Base-by-base conservation (phyloP, 2,329 filamentous ascomycete genomes). In the Colletotrichum eremochloae region DNA sequence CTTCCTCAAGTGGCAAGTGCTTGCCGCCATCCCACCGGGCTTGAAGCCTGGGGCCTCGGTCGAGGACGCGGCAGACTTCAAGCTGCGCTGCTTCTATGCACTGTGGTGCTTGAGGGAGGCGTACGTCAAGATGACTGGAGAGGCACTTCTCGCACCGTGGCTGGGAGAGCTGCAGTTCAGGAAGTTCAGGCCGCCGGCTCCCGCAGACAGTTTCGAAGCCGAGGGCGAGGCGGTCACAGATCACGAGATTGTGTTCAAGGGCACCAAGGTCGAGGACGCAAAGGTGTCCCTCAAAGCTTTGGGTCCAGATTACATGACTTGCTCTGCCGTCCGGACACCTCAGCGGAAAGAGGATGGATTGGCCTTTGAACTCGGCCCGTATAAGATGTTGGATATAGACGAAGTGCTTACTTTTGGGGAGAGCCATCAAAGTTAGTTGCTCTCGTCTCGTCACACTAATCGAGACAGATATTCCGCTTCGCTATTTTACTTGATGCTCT, bases 121-220 rank as follows among this genome's bases (percentile, higher is more conserved):
- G 0, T 95, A 94, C 79, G 91, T 95, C 81, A 96, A 95, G 87
- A 90, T 96, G 83, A 93, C 92, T 40, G 93, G 93, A 36, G 92
- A 95, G 77, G 93, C 92, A 0, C 84, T 96, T 70, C 84, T 95
- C 11, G 93, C 93, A 0, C 84, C 85, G 5, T 96, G 93, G 93
- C 84, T 96, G 61, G 84, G 84, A 63, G 88, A 92, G 62, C 83
- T 95, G 11, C 91, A 95, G 76, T 94, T 96, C 78, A 84, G 86
- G 70, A 83, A 86, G 61, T 92, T 94, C 64, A 83, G 85, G 63
- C 87, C 91, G 61, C 91, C 91, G 4, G 73, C 68, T 65, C 79
- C 81, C 11, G 79, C 78, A 33, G 57, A 57, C 1, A 75, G 63
- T 18, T 78, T 83, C 5, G 77, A 81, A 38, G 80, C 81, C 42